Conservation (phyloP, 192 early-diverging fungal genomes). For the Piromyces finnis region DNA sequence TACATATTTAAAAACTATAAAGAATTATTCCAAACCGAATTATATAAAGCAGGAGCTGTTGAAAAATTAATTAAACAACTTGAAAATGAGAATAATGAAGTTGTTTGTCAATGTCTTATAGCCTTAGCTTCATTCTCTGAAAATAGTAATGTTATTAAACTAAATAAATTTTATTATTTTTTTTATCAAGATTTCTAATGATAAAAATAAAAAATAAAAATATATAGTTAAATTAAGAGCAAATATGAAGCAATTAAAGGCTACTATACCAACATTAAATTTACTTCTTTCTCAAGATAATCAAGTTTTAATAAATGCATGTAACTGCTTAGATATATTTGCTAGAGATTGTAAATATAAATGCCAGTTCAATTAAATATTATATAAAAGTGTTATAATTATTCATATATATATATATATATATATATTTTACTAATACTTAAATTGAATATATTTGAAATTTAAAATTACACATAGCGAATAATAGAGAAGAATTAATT, state of each 20-base stretch:
- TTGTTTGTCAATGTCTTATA: conserved; percentile 12
- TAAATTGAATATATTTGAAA: no score
- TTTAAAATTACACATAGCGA: no score
- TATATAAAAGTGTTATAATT: no score
- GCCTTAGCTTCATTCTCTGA: conserved; percentile 22
- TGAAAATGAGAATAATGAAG: conserved; percentile 18
- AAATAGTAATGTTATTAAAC: conserved; percentile 10
- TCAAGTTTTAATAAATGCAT: conserved; percentile 18
- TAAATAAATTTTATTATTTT: not conserved
- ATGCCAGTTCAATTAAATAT: no score
- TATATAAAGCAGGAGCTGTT: conserved; percentile 17
- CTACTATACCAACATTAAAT: conserved; percentile 8
- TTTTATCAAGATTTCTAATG: not conserved
- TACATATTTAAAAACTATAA: not conserved
- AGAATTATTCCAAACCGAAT: conserved; percentile 12
- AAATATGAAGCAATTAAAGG: conserved; percentile 12
- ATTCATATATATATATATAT: no score
- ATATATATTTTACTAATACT: no score
- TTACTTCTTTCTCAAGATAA: conserved; percentile 18
- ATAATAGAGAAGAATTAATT: conserved; percentile 9
- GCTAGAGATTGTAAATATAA: conserved; percentile 27
- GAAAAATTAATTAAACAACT: conserved; percentile 19
- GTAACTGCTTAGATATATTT: conserved; percentile 25
- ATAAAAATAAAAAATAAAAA: not conserved
- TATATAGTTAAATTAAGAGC: conserved; percentile 15